Evolutionary conservation across 345 rosid species (phyloP), one percentile per base, ranked within the genome.

Genomic region (Citrus sp.): DNA sequence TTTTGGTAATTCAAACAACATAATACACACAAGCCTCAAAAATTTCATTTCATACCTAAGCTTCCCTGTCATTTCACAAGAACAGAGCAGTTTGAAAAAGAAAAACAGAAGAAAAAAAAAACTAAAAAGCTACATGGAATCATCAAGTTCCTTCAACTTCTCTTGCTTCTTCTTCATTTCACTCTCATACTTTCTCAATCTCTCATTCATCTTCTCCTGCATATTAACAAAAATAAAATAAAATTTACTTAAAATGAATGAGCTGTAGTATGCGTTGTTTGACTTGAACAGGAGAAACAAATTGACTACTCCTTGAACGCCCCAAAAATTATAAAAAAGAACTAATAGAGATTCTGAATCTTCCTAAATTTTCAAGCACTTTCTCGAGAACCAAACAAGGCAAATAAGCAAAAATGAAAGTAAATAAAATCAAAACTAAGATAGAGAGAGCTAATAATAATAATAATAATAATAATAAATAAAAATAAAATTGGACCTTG

Each of bases 201-300:
- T 84, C 85, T 94, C 92, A 67, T 92, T 90, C 97, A 89, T 87
- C 85, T 80, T 92, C 91, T 87, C 91, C 97, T 94, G 87, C 72
- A 60, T 55, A 56, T 49, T 56, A 73, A 16, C 16, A 7, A 7
- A 12, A n/a, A 64, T 4, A 40, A 25, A 25, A 24, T 69, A 63
- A 74, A 37, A 72, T 2, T 32, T 21, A 64, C 21, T 25, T 25
- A 34, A 79, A 9, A 59, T 30, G 51, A 61, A 2, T 65, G 35
- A 27, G 35, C 12, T 4, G 56, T 42, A 22, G 49, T 34, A 35
- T 21, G 22, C 70, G 4, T 66, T 8, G 70, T 67, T 66, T 16
- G 65, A 59, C 66, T 79, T 27, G 24, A 34, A 42, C 55, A 1
- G 18, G 35, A 22, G 9, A 24, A 69, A 46, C 10, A 69, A 25